Percentiles rank a stretch among this genome's conserved stretches.
These are phyloP conservation scores for Cudoniella acicularis DNA, from an alignment of 495 filamentous ascomycete genomes.

Conservation along the genomic window DNA sequence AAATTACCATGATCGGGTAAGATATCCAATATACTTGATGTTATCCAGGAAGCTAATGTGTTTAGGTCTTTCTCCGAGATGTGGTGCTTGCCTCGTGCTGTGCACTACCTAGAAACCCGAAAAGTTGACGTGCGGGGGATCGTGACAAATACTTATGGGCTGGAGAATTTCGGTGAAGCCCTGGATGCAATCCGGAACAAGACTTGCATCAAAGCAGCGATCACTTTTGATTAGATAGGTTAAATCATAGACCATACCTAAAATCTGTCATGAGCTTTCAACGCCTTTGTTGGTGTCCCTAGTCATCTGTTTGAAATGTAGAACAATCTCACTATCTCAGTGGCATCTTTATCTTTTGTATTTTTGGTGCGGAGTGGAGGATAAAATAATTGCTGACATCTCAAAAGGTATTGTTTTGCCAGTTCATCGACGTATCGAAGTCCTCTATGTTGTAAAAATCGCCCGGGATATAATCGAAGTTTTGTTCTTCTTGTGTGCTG, in stretches of 20 bases:
- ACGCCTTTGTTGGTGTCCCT: too few relatives aligned
- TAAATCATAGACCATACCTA: not conserved
- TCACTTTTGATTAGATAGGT: constrained; percentile 7
- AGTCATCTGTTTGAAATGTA: too few relatives aligned
- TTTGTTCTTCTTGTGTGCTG: constrained; percentile 10
- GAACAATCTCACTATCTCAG: too few relatives aligned
- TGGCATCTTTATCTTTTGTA: too few relatives aligned
- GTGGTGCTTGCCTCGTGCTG: constrained; percentile 13
- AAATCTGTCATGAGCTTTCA: too few relatives aligned
- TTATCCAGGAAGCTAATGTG: not conserved
- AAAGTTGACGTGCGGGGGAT: constrained; percentile 12
- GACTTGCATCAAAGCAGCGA: constrained; percentile 16
- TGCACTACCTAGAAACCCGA: constrained; percentile 8
- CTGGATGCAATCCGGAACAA: constrained; percentile 11
- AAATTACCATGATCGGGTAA: constrained; percentile 9
- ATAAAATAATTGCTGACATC: not conserved
- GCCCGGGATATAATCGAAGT: constrained; percentile 14
- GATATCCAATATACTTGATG: not conserved
- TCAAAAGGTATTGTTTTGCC: not conserved
- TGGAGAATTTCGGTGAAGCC: constrained; percentile 10
- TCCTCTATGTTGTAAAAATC: constrained; percentile 9
- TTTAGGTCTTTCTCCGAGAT: constrained; percentile 12
- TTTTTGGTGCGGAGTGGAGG: too few relatives aligned
- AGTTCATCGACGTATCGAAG: constrained; percentile 8
- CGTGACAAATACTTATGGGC: constrained; percentile 6